Evolutionary conservation across 2,329 filamentous ascomycete genomes (phyloP), one percentile per base, ranked within the genome.

Genomic region (Phialophora verrucosa): DNA sequence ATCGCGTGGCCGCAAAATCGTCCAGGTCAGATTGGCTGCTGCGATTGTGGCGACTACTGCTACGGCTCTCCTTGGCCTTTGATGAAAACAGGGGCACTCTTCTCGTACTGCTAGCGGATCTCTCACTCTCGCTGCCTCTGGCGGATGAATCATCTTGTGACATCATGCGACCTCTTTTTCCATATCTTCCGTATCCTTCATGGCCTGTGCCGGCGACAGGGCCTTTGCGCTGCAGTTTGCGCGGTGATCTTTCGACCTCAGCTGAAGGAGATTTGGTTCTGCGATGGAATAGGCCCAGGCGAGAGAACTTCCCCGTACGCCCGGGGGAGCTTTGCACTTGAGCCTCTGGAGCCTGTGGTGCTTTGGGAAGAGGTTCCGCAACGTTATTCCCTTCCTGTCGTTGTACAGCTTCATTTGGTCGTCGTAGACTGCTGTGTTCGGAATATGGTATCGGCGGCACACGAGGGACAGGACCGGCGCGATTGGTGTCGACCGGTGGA

Each of bases 131-230:
- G 56, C 73, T 80, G 35, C 71, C 78, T 50, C 70, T 77, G 12
- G 50, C 66, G 31, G 67, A 62, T 32, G 50, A 50, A 69, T 76
- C 81, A 63, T 78, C 75, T 56, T 77, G 72, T 61, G 81, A 83
- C 59, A 75, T 61, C 66, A 79, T 81, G 60, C 82, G 77, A 53
- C 81, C 81, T 50, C 81, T 76, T 63, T 78, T 77, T 4, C 76
- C 76, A 72, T 83, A 82, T 70, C 77, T 83, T 12, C 81, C 81
- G 70, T 85, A 84, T 31, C 80, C 81, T 79, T 98, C 94, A 74
- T 98, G 93, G 0, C 94, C 94, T 44, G 94, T 98, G n/a, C 94
- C 94, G 49, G 94, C 94, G 17, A 86, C 87, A 25, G 94, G 94
- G 0, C 94, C 93, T 77, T 92, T 94, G 31, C 90, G 85, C 84